phyloP scores from a whole-genome alignment of 306 rosid genomes.

The Dryas octopetala region DNA sequence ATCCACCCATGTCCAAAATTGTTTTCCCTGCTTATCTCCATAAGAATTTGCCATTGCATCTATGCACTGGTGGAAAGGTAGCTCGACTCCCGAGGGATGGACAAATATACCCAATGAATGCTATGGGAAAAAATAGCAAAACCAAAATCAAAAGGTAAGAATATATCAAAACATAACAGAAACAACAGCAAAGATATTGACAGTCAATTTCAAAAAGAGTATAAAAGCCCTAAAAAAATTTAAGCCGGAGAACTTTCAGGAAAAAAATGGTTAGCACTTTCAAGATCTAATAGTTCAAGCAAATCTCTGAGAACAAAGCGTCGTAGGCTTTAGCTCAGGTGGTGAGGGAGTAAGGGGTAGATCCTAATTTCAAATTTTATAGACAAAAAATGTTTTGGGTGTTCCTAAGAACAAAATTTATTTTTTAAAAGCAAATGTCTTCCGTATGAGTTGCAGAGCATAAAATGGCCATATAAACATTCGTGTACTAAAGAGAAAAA shows the following conservation, averaged over 20 bases:
- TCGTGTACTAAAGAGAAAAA: background rate
- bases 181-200: background rate
- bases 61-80: slow-evolving; percentile 31
- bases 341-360: too few relatives aligned
- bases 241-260: background rate
- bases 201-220: background rate
- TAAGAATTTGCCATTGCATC: slow-evolving; percentile 24
- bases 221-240: background rate
- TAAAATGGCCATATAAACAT: background rate
- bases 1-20: slow-evolving; percentile 65
- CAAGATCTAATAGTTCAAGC: background rate
- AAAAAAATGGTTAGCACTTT: background rate
- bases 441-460: background rate
- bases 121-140: slow-evolving; percentile 17
- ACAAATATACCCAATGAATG: slow-evolving; percentile 25
- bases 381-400: background rate
- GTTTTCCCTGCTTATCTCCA: slow-evolving; percentile 50
- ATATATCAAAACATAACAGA: background rate
- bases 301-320: background rate
- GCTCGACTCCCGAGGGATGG: slow-evolving; percentile 63
- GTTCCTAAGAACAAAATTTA: background rate
- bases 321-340: background rate
- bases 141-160: background rate
- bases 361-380: background rate
- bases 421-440: background rate